phyloP scores from a whole-genome alignment of 257 asterid species.

The Paraleonurus japonicus region DNA sequence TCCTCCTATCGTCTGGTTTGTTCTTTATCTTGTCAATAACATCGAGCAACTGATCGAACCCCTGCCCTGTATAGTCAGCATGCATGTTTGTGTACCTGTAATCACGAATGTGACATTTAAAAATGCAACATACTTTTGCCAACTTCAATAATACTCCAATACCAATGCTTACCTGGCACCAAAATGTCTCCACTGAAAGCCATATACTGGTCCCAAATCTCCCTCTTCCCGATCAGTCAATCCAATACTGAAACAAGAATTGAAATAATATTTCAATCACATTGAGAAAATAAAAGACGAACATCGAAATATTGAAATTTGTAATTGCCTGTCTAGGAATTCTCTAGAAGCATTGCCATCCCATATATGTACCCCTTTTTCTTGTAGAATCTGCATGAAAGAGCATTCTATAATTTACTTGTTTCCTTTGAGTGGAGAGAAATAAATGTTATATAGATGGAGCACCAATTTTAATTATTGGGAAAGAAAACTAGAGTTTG shows the following conservation, averaged over 20 bases:
- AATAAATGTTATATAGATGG: not conserved
- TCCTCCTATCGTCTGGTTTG: conserved; percentile 69
- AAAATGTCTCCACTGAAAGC: conserved; percentile 87
- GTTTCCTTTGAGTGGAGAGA: not conserved
- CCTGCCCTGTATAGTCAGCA: conserved; percentile 72
- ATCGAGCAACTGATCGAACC: conserved; percentile 79
- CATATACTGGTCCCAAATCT: conserved; percentile 78
- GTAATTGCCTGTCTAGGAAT: conserved; percentile 61
- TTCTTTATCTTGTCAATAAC: conserved; percentile 64
- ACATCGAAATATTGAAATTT: conserved; percentile 8
- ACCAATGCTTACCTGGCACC: conserved; percentile 61
- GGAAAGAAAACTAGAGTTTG: not conserved
- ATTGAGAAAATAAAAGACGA: conserved; percentile 8
- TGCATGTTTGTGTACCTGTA: conserved; percentile 71
- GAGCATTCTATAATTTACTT: conserved; percentile 1
- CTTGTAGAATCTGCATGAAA: conserved; percentile 57
- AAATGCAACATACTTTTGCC: not conserved
- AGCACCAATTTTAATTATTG: not conserved
- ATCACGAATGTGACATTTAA: not conserved
- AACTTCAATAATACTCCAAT: conserved; percentile 1
- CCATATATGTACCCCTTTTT: conserved; percentile 70
- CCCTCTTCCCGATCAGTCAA: conserved; percentile 73
- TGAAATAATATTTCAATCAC: conserved; percentile 12
- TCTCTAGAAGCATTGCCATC: conserved; percentile 84
- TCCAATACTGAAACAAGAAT: conserved; percentile 46